A percentile compares a stretch with the other conserved stretches of the same genome.
Conservation (phyloP, 2,329 filamentous ascomycete species). For the Colletotrichum sp. region DNA sequence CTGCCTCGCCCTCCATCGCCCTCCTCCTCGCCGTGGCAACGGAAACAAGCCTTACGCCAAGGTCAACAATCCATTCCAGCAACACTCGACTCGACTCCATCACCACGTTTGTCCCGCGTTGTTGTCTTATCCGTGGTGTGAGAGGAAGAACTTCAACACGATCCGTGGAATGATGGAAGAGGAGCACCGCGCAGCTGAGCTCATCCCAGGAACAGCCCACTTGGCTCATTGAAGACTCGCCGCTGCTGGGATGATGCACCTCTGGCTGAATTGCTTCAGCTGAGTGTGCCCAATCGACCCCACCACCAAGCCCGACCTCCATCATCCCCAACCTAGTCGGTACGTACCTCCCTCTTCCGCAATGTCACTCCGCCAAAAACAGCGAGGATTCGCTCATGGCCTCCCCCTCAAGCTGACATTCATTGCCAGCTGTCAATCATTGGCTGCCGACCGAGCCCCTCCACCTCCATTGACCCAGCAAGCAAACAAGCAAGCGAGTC, state of each 20-base stretch:
- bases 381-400: neutral
- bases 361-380: neutral
- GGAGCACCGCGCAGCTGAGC: neutral
- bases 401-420: neutral
- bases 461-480: neutral
- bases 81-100: neutral
- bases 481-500: neutral
- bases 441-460: neutral
- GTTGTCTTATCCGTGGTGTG: neutral
- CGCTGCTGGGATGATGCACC: neutral
- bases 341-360: neutral
- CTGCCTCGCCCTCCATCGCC: neutral
- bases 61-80: constrained; percentile 14
- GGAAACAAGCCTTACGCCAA: neutral
- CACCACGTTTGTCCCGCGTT: neutral
- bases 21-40: constrained; percentile 12
- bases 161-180: neutral
- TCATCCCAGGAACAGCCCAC: neutral
- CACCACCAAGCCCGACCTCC: neutral
- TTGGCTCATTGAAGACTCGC: neutral
- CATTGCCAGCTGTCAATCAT: neutral
- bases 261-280: neutral
- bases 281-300: neutral
- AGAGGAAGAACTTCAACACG: neutral
- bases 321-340: neutral